A percentile compares a stretch with the other conserved stretches of the same genome.
These are phyloP conservation scores for Candolleomyces eurysporus DNA, from an alignment of 768 basidiomycete species.

Conservation along the genomic window DNA sequence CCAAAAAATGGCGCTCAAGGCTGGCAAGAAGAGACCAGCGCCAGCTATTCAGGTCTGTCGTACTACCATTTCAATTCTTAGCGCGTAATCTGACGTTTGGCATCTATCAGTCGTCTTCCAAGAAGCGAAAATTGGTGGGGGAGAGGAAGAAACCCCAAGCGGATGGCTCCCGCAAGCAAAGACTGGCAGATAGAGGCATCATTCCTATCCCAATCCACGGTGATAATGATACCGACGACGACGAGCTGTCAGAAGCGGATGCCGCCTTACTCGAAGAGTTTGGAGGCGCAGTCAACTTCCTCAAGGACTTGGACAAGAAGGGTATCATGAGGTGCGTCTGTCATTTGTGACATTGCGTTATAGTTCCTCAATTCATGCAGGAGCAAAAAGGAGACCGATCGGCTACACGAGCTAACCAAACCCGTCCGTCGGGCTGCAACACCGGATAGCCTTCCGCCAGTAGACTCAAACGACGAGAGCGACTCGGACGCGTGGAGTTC, in stretches of 20 bases:
- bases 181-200: constrained; percentile 52
- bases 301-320: constrained; percentile 68
- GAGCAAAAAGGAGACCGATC: constrained; percentile 81
- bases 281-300: constrained; percentile 61
- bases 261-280: constrained; percentile 65
- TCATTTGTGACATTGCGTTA: background rate
- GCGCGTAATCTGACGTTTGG: background rate
- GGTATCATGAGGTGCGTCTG: constrained; percentile 73
- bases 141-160: background rate
- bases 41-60: background rate
- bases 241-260: constrained; percentile 68
- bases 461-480: constrained; percentile 61
- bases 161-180: constrained; percentile 41
- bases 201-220: constrained; percentile 59
- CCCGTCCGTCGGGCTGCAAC: constrained; percentile 42
- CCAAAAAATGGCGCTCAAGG: too few relatives aligned
- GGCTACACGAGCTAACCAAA: constrained; percentile 66
- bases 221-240: constrained; percentile 41
- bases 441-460: constrained; percentile 63
- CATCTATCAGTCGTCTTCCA: background rate
- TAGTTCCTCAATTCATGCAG: constrained; percentile 33
- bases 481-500: constrained; percentile 47
- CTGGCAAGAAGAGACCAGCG: background rate
- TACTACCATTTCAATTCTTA: background rate
- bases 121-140: background rate